Base-by-base conservation (phyloP, 1,284 basidiomycete genomes). In the Cutaneotrichosporon cavernicola region DNA sequence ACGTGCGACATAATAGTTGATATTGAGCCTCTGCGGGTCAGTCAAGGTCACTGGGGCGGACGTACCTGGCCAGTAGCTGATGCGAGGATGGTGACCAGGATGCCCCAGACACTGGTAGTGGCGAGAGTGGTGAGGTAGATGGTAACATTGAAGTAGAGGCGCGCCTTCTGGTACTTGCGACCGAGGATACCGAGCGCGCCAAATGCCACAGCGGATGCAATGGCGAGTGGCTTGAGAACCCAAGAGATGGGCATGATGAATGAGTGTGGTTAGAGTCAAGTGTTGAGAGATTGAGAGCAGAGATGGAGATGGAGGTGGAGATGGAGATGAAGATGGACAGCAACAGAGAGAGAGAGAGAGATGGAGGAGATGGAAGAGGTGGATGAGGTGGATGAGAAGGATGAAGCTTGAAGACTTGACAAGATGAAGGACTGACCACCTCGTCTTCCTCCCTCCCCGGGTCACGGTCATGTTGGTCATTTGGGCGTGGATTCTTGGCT, bases 1-100 rank as follows among this genome's bases (percentile, higher is more conserved):
- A 58, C 91, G 83, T 2, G 93, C 96, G 49, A 96, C 89, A 69
- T 90, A 83, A 72, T 86, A 89, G 82, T 96, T 92, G 73, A 91
- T 90, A 78, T 97, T 90, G 76, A 88, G 87, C 21, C 89, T 84
- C 73, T 87, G 84, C 16, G 21, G 8, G 51, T 53, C 16, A 53
- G 51, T 31, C 16, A 10, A 34, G 30, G 18, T 7, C 31, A 9
- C 31, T 13, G 34, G 9, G 40, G 7, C 2, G 7, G 34, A 21
- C 51, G 9, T 22, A 81, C 73, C 76, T 83, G 74, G 18, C 94
- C 93, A 9, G 87, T 75, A 38, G 90, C 73, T 8, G 86, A 84
- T 81, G 95, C 85, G 18, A 87, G 83, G 18, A 91, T 81, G 4
- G 89, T 89, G 58, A 89, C 83, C 55, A 92, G 75, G 56, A 91